Conservation (phyloP, 345 rosid species). For the Ceriops tagal region DNA sequence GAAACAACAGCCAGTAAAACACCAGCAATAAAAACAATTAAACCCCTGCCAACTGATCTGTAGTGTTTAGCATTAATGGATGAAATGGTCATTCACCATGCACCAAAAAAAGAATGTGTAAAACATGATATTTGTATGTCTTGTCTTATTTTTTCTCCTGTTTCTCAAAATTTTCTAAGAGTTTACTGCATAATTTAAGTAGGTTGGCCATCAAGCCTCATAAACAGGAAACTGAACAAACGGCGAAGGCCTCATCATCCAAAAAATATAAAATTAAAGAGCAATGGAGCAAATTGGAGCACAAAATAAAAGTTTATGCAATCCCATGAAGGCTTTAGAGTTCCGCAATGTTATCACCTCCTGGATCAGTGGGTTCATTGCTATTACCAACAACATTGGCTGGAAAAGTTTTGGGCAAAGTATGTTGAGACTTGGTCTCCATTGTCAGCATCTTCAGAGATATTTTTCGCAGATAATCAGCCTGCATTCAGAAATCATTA, state of each 20-base stretch:
- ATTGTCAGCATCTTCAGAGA: conserved; percentile 85
- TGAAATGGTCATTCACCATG: too few species aligned
- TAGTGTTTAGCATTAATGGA: neutral
- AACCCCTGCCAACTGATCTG: neutral
- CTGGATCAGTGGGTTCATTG: conserved; percentile 54
- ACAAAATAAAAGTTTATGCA: neutral
- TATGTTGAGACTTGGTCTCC: conserved; percentile 64
- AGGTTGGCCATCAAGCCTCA: neutral
- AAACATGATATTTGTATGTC: neutral
- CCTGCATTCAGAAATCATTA: conserved; percentile 35
- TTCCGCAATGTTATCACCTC: conserved; percentile 31
- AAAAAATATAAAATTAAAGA: neutral
- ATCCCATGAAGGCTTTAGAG: conserved; percentile 14
- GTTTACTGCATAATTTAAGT: neutral
- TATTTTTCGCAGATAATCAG: conserved; percentile 75
- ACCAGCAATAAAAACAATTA: neutral
- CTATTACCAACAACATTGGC: conserved; percentile 37
- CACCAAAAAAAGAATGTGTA: neutral
- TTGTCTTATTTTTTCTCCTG: too few species aligned
- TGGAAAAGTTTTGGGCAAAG: conserved; percentile 43
- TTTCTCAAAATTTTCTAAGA: neutral
- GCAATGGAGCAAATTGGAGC: neutral
- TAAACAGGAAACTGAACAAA: too few species aligned
- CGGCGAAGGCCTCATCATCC: too few species aligned
- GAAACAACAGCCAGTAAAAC: neutral